A percentile compares a stretch with the other conserved stretches of the same genome.
Conservation (phyloP, 306 rosid species). For the Macrotyloma uniflorum region DNA sequence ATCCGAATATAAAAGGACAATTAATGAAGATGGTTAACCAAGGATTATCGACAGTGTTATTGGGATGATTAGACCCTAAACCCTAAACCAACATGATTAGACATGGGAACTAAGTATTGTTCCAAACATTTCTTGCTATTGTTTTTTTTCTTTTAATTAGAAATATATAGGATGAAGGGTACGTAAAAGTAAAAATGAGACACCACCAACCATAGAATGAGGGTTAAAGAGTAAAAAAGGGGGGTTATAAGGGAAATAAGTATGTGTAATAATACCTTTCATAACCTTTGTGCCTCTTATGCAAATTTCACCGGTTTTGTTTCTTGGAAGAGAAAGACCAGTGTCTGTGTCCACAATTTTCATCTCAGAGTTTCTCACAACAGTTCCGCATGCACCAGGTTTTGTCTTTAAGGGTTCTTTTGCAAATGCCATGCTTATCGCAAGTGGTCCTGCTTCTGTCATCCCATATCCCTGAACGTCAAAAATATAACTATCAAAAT, state of each 20-base stretch:
- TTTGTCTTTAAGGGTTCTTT: constrained; percentile 58
- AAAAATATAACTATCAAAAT: neutral
- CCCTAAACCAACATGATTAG: too few species aligned
- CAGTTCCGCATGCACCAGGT: constrained; percentile 83
- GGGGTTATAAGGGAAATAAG: neutral
- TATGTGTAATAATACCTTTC: constrained; percentile 60
- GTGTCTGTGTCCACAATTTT: constrained; percentile 65
- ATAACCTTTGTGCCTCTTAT: constrained; percentile 73
- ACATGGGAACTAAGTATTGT: too few species aligned
- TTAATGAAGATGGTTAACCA: neutral
- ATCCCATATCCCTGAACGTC: constrained; percentile 77
- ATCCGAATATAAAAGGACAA: neutral
- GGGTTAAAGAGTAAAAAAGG: neutral
- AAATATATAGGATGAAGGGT: neutral
- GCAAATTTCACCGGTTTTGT: constrained; percentile 78
- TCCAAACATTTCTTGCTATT: too few species aligned
- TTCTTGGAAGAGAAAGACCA: constrained; percentile 67
- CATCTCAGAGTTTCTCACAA: constrained; percentile 77
- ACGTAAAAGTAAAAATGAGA: neutral
- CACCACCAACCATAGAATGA: neutral
- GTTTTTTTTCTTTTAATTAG: neutral
- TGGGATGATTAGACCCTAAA: too few species aligned
- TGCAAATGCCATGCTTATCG: constrained; percentile 74
- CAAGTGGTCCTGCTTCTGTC: constrained; percentile 82
- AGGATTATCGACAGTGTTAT: too few species aligned